phyloP scores from a whole-genome alignment of 768 basidiomycete genomes.

The Lactarius akahatsu region DNA sequence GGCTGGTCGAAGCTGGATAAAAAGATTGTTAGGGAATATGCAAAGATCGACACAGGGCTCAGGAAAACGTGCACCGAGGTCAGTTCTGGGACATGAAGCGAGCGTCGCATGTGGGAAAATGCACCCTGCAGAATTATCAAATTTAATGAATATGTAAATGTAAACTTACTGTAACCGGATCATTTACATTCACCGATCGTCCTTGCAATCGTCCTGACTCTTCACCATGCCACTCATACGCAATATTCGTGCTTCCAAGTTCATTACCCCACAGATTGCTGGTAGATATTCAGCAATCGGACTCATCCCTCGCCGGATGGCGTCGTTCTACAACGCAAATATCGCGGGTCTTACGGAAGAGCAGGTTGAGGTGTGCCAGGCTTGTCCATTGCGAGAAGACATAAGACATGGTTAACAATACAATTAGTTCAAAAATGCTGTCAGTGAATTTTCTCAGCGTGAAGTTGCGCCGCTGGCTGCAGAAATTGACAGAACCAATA shows the following conservation, averaged over 20 bases:
- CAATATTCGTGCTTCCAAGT: background rate
- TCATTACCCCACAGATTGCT: background rate
- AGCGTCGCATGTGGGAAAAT: background rate
- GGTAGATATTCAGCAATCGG: background rate
- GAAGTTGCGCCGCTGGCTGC: slow-evolving; percentile 85
- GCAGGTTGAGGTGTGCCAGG: slow-evolving; percentile 64
- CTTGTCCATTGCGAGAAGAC: background rate
- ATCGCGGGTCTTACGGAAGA: slow-evolving; percentile 78
- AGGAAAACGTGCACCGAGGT: slow-evolving; percentile 25
- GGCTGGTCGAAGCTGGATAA: slow-evolving; percentile 76
- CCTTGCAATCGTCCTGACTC: background rate
- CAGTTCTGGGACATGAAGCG: background rate
- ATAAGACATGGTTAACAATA: background rate
- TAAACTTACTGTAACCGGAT: background rate
- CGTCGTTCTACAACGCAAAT: slow-evolving; percentile 67
- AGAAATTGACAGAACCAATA: slow-evolving; percentile 84
- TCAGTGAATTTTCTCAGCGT: slow-evolving; percentile 74
- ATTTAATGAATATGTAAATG: background rate
- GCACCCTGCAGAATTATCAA: background rate
- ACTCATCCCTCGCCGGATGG: slow-evolving; percentile 28
- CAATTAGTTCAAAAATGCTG: slow-evolving; percentile 74
- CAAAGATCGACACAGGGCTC: slow-evolving; percentile 12
- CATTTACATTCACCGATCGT: background rate
- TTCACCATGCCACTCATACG: slow-evolving; percentile 8
- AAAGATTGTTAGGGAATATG: slow-evolving; percentile 56